Percentiles rank a stretch among this genome's conserved stretches.
phyloP scores from a whole-genome alignment of 208 protist species.

The Leishmania amazonensis region DNA sequence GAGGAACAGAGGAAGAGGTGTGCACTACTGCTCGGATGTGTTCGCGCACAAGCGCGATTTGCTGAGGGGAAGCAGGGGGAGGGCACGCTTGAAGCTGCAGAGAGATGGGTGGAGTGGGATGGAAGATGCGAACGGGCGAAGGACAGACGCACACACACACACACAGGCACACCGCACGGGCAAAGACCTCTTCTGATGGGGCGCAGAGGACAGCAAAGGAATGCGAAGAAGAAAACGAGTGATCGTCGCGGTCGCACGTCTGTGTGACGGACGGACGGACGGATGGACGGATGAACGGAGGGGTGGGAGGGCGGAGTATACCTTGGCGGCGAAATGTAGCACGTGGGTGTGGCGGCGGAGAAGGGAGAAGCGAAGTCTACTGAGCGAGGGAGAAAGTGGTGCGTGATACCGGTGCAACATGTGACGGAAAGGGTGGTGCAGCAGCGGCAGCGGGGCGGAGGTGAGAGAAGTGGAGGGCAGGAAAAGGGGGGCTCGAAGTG shows the following conservation, averaged over 20 bases:
- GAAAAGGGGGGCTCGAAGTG: not conserved
- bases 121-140: not conserved
- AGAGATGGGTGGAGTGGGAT: not conserved
- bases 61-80: not conserved
- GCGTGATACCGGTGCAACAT: not conserved
- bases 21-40: not conserved
- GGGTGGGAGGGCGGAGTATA: too few species aligned
- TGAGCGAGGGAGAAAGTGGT: too few species aligned
- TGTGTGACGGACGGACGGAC: too few species aligned
- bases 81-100: not conserved
- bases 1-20: not conserved
- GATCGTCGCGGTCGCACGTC: too few species aligned
- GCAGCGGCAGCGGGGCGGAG: not conserved
- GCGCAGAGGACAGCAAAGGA: too few species aligned
- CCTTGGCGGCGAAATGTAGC: too few species aligned
- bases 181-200: too few species aligned
- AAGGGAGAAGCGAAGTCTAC: too few species aligned
- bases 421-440: not conserved
- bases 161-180: too few species aligned
- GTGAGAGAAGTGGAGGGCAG: not conserved
- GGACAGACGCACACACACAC: conserved; percentile 3
- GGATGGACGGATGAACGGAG: too few species aligned
- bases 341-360: too few species aligned
- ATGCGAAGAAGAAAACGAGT: too few species aligned
- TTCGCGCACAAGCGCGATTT: not conserved